Conservation (phyloP, 2,329 filamentous ascomycete genomes). For the Stagonosporopsis tanaceti region DNA sequence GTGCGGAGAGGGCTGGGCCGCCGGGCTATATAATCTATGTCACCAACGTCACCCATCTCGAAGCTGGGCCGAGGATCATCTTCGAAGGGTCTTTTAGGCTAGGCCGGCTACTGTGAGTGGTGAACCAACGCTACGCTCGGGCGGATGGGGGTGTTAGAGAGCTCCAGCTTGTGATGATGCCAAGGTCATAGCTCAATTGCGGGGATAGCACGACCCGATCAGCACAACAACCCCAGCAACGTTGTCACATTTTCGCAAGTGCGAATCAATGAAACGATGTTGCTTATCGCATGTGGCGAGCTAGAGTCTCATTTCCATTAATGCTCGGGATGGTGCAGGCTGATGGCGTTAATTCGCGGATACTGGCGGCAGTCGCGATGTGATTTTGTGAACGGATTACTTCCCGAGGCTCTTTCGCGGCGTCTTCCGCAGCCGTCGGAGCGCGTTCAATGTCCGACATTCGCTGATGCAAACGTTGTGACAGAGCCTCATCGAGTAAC, state of each 20-base stretch:
- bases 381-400: neutral
- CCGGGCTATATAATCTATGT: slow-evolving; percentile 38
- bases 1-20: slow-evolving; percentile 37
- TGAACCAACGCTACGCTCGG: slow-evolving; percentile 35
- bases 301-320: slow-evolving; percentile 8
- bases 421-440: slow-evolving; percentile 10
- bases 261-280: slow-evolving; percentile 13
- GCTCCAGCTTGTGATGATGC: slow-evolving; percentile 48
- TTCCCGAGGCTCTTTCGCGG: slow-evolving; percentile 12
- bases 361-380: slow-evolving; percentile 37
- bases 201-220: slow-evolving; percentile 33
- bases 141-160: slow-evolving; percentile 34
- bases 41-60: slow-evolving; percentile 45
- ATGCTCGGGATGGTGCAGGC: slow-evolving; percentile 29
- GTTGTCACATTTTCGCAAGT: slow-evolving; percentile 4
- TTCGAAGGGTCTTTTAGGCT: slow-evolving; percentile 38
- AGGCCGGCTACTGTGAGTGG: slow-evolving; percentile 42
- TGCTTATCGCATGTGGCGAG: slow-evolving; percentile 21
- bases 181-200: slow-evolving; percentile 38
- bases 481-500: slow-evolving; percentile 22
- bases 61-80: slow-evolving; percentile 46
- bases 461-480: slow-evolving; percentile 2
- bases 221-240: slow-evolving; percentile 26
- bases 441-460: slow-evolving; percentile 1
- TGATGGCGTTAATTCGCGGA: slow-evolving; percentile 34